Conservation (phyloP, 805 yeast species). For the Zygosaccharomyces bailii region DNA sequence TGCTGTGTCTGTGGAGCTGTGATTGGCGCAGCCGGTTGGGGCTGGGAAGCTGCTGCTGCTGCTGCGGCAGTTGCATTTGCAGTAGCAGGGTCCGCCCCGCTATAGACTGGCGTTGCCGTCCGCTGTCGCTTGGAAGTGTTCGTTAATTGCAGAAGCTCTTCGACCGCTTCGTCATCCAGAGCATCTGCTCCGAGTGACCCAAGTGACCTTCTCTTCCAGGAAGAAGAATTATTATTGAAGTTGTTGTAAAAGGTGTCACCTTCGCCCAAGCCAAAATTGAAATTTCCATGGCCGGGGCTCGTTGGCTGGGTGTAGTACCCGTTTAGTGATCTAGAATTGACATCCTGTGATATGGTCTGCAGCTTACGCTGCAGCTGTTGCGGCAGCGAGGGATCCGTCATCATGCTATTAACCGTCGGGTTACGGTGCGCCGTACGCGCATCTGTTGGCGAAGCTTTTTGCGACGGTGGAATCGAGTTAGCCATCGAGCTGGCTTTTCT, state of each 20-base stretch:
- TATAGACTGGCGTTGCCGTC: conserved; percentile 14
- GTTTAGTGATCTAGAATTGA: conserved; percentile 26
- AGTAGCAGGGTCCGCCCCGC: background rate
- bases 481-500: conserved; percentile 20
- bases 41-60: background rate
- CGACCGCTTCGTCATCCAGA: conserved; percentile 31
- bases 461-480: conserved; percentile 21
- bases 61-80: conserved; percentile 2
- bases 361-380: conserved; percentile 30
- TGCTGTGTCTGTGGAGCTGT: conserved; percentile 1
- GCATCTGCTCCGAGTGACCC: conserved; percentile 28
- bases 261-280: conserved; percentile 17
- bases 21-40: conserved; percentile 3
- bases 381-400: conserved; percentile 28
- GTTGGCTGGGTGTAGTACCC: conserved; percentile 36
- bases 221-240: conserved; percentile 6
- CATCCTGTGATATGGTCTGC: conserved; percentile 29
- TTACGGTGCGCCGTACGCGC: conserved; percentile 8
- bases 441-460: conserved; percentile 25
- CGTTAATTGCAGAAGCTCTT: conserved; percentile 32
- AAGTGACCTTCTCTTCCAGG: conserved; percentile 29
- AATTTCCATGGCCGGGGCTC: conserved; percentile 30
- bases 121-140: conserved; percentile 23
- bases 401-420: conserved; percentile 19
- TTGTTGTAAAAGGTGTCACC: conserved; percentile 16